Conservation (phyloP, 1,139 yeast genomes). For the Protomyces pachydermus region DNA sequence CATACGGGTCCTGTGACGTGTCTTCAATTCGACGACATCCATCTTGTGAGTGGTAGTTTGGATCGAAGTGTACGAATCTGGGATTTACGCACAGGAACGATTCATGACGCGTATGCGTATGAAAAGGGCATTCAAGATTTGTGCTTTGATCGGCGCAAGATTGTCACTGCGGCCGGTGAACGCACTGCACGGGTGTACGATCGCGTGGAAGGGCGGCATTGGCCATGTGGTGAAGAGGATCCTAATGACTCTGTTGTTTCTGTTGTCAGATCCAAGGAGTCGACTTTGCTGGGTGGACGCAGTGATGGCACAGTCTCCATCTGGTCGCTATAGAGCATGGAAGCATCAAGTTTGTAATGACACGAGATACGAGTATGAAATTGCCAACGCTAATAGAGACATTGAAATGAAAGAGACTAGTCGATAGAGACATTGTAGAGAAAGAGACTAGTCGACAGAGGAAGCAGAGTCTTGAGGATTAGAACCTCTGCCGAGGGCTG, state of each 20-base stretch:
- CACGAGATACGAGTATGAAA: not conserved
- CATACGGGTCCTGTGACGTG: constrained; percentile 68
- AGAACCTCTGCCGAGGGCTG: not conserved
- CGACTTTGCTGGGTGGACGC: constrained; percentile 61
- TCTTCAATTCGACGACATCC: constrained; percentile 60
- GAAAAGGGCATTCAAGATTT: constrained; percentile 50
- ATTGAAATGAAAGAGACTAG: not conserved
- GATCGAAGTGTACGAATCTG: constrained; percentile 65
- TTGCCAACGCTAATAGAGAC: not conserved
- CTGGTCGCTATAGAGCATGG: constrained; percentile 41
- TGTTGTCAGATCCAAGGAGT: constrained; percentile 52
- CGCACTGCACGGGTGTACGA: constrained; percentile 53
- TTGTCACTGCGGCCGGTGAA: constrained; percentile 52
- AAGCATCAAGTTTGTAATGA: not conserved
- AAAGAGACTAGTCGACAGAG: not conserved
- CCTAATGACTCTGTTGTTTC: constrained; percentile 38
- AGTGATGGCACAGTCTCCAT: constrained; percentile 54
- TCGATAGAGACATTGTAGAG: not conserved
- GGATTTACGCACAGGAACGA: constrained; percentile 65
- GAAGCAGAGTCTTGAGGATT: not conserved
- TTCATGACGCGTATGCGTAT: constrained; percentile 57
- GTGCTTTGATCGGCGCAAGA: constrained; percentile 53
- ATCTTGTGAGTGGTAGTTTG: constrained; percentile 58
- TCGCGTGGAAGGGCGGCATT: constrained; percentile 50
- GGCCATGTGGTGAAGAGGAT: constrained; percentile 48